A percentile compares a stretch with the other conserved stretches of the same genome.
Evolutionary conservation across 257 asterid species (phyloP).

Genomic region (Solanum chmielewskii): DNA sequence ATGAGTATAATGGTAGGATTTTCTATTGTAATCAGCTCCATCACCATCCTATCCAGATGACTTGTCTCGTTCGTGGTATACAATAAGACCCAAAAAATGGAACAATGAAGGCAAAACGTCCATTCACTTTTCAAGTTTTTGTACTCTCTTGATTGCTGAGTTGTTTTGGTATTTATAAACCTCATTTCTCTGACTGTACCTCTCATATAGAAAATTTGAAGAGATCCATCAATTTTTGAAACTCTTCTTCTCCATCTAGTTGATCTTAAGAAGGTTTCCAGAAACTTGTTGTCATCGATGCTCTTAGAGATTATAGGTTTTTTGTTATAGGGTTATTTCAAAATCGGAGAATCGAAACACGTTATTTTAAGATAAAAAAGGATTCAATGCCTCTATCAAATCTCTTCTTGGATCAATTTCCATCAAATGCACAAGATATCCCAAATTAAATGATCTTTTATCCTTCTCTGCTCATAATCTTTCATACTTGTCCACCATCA

Average conservation of each 20-base stretch:
- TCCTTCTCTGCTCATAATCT: neutral
- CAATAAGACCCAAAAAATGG: too few relatives aligned
- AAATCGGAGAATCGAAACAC: neutral
- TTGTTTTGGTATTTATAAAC: too few relatives aligned
- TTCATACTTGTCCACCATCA: neutral
- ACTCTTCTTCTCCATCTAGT: neutral
- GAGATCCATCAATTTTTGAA: neutral
- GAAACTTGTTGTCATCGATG: neutral
- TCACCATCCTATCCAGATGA: neutral
- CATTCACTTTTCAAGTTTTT: too few relatives aligned
- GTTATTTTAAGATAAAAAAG: neutral
- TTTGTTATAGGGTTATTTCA: neutral
- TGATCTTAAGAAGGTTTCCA: neutral
- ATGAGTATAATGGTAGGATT: neutral
- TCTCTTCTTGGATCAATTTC: neutral
- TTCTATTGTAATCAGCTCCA: neutral
- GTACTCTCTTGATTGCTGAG: too few relatives aligned
- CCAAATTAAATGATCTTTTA: neutral
- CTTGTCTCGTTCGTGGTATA: too few relatives aligned
- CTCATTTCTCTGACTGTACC: too few relatives aligned
- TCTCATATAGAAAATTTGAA: neutral
- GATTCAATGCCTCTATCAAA: neutral
- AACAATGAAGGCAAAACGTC: too few relatives aligned
- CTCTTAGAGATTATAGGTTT: neutral
- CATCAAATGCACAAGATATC: neutral